Conservation (phyloP, 768 basidiomycete genomes). For the Lactifluus subvellereus region DNA sequence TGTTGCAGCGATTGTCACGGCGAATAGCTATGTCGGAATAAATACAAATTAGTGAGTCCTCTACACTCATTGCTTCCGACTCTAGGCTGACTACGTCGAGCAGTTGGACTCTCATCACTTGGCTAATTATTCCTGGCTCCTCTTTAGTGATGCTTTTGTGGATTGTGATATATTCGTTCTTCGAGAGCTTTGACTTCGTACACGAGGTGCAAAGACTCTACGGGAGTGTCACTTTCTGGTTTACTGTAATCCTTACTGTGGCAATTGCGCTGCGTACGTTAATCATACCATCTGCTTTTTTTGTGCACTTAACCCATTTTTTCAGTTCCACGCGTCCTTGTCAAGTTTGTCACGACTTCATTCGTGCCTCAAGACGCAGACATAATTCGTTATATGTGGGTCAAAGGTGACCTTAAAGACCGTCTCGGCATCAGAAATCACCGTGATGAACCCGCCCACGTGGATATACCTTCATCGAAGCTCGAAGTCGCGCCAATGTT, state of each 20-base stretch:
- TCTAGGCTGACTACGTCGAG: conserved; percentile 3
- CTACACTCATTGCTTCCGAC: conserved; percentile 13
- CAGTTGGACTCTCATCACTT: conserved; percentile 82
- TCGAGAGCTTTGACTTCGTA: conserved; percentile 65
- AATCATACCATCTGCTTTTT: neutral
- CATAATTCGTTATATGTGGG: conserved; percentile 90
- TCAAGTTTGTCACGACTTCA: conserved; percentile 62
- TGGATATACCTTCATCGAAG: conserved; percentile 27
- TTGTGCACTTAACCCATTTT: conserved; percentile 1
- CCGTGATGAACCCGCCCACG: conserved; percentile 37
- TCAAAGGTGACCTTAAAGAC: conserved; percentile 75
- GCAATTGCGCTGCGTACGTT: conserved; percentile 65
- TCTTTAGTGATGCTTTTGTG: conserved; percentile 79
- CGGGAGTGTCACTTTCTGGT: conserved; percentile 79
- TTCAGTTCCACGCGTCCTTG: conserved; percentile 79
- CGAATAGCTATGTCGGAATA: conserved; percentile 85
- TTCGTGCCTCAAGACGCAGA: conserved; percentile 85
- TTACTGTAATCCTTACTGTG: conserved; percentile 63
- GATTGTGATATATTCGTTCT: conserved; percentile 84
- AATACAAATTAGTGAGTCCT: conserved; percentile 81
- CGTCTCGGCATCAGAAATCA: conserved; percentile 61
- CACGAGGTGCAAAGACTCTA: conserved; percentile 71
- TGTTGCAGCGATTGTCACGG: conserved; percentile 79
- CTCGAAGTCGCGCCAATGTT: conserved; percentile 72
- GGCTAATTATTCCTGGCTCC: conserved; percentile 75